A percentile compares a stretch with the other conserved stretches of the same genome.
phyloP scores from a whole-genome alignment of 1,284 basidiomycete species.

The Termitomyces sp. region DNA sequence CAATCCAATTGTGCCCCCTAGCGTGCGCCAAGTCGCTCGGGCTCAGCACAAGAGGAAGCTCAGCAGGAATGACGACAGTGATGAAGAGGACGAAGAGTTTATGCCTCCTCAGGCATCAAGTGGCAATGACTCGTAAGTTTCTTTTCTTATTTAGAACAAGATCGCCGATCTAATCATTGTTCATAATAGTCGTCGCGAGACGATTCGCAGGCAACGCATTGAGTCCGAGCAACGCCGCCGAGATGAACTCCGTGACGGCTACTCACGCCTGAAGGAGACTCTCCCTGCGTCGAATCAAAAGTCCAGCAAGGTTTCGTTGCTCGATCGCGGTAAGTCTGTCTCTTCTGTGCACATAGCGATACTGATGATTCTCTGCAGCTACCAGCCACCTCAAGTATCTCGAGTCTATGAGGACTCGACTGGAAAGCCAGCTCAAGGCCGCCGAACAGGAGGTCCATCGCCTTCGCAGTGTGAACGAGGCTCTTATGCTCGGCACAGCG shows the following conservation, averaged over 20 bases:
- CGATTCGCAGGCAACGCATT: constrained; percentile 80
- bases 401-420: constrained; percentile 66
- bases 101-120: constrained; percentile 41
- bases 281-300: constrained; percentile 84
- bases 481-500: constrained; percentile 76
- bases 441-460: constrained; percentile 73
- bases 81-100: constrained; percentile 62
- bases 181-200: constrained; percentile 60
- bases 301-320: constrained; percentile 80
- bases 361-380: constrained; percentile 34
- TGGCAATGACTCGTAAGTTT: constrained; percentile 46
- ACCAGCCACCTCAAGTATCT: constrained; percentile 77
- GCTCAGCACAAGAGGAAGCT: constrained; percentile 42
- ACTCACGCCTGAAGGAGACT: constrained; percentile 78
- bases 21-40: constrained; percentile 39
- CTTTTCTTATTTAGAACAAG: background rate
- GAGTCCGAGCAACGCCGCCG: constrained; percentile 83
- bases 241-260: constrained; percentile 83
- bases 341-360: constrained; percentile 5
- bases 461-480: constrained; percentile 78
- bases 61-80: constrained; percentile 57
- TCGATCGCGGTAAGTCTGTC: constrained; percentile 68
- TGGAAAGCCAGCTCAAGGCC: constrained; percentile 68
- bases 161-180: constrained; percentile 1
- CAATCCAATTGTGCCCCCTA: constrained; percentile 62